Evolutionary conservation across 2,329 filamentous ascomycete genomes (phyloP), one percentile per base, ranked within the genome.

Genomic region (Scolecobasidium constrictum): DNA sequence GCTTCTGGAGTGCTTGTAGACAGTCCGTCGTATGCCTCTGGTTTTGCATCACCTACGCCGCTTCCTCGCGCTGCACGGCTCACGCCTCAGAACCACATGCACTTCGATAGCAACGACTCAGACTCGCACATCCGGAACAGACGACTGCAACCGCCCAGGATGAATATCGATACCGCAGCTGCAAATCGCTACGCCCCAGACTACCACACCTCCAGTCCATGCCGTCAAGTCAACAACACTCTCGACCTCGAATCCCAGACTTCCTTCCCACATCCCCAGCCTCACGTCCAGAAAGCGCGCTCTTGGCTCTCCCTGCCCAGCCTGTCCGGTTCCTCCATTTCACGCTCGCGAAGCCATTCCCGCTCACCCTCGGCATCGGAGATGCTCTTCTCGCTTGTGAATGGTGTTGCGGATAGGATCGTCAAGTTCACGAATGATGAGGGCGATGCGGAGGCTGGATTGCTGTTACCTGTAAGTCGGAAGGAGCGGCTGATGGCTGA

Each of bases 371-470:
- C 21, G 15, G 16, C 23, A 4, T 13, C 23, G 18, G 26, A 18
- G 22, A 33, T 21, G 22, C n/a, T 60, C 3, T 55, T 56, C 44
- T 50, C 44, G 0, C 50, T 45, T 17, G 52, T 60, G 16, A 48
- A 46, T 31, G 38, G 44, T 31, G 36, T 49, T 23, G 50, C 49
- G 26, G 51, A 43, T 23, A 47, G 28, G 40, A 40, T 58, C 38
- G 49, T 45, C 35, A 46, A 46, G 50, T 60, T 48, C 51, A 52
- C 49, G 35, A 52, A 51, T 38, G 54, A 53, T 34, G 49, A 48
- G 17, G 53, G 49, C 11, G 48, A 36, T 23, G 45, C 53, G 7
- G 48, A 50, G 23, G n/a, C n/a, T n/a, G 50, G 38, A 19, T 18
- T 52, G 46, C 20, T 56, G 44, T 44, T 56, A 40, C 52, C 52